phyloP scores from a whole-genome alignment of 352 stramenopile genomes.

The Halophytophthora batemanensis region DNA sequence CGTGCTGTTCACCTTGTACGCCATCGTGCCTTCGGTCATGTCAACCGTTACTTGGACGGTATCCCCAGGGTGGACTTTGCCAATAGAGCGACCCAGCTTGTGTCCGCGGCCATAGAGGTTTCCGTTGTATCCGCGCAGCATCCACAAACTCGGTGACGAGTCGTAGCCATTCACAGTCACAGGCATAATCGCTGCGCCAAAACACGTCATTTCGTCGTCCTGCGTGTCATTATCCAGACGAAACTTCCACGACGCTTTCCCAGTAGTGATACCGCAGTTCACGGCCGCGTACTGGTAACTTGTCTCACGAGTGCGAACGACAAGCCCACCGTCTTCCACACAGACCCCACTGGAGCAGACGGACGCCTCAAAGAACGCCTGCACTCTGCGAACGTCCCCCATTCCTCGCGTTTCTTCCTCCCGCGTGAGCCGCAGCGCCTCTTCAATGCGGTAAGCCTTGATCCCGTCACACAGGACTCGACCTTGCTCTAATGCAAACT shows the following conservation, averaged over 20 bases:
- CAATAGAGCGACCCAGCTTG: conserved; percentile 81
- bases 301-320: conserved; percentile 79
- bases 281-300: conserved; percentile 88
- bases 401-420: conserved; percentile 39
- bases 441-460: conserved; percentile 43
- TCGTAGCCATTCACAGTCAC: conserved; percentile 89
- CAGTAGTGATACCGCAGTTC: conserved; percentile 68
- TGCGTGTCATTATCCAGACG: conserved; percentile 85
- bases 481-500: conserved; percentile 50
- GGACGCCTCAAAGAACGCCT: conserved; percentile 75
- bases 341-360: conserved; percentile 75
- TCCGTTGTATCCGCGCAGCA: conserved; percentile 90
- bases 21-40: conserved; percentile 81
- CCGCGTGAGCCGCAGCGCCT: conserved; percentile 28
- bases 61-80: conserved; percentile 88
- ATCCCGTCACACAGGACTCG: conserved; percentile 40
- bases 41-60: conserved; percentile 87
- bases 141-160: conserved; percentile 89
- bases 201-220: conserved; percentile 92
- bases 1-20: conserved; percentile 89
- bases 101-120: conserved; percentile 88
- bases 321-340: conserved; percentile 70
- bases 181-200: conserved; percentile 86
- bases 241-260: conserved; percentile 86
- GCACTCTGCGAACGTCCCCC: conserved; percentile 65